These are phyloP conservation scores for Pharus latifolius DNA, from an alignment of 176 grass and related monocot genomes.

Conservation along the genomic window DNA sequence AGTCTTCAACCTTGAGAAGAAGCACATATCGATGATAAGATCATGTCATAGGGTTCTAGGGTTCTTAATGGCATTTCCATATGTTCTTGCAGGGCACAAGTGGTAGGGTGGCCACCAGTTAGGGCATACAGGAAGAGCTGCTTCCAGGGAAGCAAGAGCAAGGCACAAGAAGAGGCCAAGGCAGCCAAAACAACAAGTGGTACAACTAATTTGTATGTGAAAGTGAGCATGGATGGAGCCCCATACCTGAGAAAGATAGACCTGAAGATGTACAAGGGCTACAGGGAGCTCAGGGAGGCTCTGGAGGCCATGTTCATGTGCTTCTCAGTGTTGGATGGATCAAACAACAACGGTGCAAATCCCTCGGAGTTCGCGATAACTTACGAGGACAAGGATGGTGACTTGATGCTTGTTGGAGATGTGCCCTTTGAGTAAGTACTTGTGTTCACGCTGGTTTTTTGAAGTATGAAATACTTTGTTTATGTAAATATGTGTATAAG, in stretches of 20 bases:
- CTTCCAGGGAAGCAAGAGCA: conserved; percentile 39
- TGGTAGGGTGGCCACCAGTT: conserved; percentile 94
- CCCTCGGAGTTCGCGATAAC: conserved; percentile 48
- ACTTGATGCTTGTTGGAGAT: conserved; percentile 80
- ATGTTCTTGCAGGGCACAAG: conserved; percentile 48
- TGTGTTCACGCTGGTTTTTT: neutral
- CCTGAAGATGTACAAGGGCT: conserved; percentile 55
- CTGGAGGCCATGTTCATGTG: conserved; percentile 71
- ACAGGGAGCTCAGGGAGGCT: conserved; percentile 70
- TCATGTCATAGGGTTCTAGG: no score
- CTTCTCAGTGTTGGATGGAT: conserved; percentile 12
- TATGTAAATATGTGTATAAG: neutral
- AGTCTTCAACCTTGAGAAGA: neutral
- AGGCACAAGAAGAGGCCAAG: conserved; percentile 9
- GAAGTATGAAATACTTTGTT: neutral
- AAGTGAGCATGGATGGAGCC: conserved; percentile 93
- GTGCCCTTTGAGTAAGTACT: conserved; percentile 64
- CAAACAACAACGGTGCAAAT: conserved; percentile 1
- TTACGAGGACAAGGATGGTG: conserved; percentile 80
- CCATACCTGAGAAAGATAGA: conserved; percentile 84
- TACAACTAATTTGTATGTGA: conserved; percentile 28
- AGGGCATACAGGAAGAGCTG: conserved; percentile 71
- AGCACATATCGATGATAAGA: no score
- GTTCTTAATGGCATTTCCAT: neutral
- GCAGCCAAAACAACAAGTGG: neutral